A percentile compares a stretch with the other conserved stretches of the same genome.
Conservation (phyloP, 108 stramenopile species). For the Discostella stelligeroides region DNA sequence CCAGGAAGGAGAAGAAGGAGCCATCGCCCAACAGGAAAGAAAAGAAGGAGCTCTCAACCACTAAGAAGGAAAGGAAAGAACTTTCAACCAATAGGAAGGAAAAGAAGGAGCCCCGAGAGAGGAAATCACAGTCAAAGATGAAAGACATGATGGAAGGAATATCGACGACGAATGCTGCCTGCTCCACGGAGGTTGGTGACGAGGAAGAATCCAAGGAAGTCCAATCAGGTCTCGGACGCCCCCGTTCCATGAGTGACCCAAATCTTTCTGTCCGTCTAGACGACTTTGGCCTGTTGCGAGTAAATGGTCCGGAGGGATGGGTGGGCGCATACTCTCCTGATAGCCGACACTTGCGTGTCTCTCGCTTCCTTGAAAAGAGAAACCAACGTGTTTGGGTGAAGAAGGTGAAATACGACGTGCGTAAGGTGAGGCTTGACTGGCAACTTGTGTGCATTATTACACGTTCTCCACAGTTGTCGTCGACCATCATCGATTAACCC, state of each 20-base stretch:
- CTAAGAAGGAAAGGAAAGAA: constrained; percentile 42
- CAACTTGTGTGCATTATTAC: no score
- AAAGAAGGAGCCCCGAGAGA: constrained; percentile 54
- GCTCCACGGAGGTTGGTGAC: constrained; percentile 18
- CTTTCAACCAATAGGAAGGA: constrained; percentile 51
- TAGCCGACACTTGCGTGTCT: constrained; percentile 84
- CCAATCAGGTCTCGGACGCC: constrained; percentile 74
- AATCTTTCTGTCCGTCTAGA: constrained; percentile 63
- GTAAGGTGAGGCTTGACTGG: constrained; percentile 55
- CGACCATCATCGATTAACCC: no score
- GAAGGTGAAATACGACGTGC: constrained; percentile 97
- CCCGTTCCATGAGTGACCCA: constrained; percentile 85
- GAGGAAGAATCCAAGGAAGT: constrained; percentile 57
- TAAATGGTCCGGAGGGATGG: constrained; percentile 87
- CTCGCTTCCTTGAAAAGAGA: constrained; percentile 92
- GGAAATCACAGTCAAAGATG: constrained; percentile 40
- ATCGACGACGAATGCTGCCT: constrained; percentile 31
- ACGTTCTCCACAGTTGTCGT: no score
- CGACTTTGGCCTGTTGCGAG: constrained; percentile 69
- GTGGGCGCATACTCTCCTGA: constrained; percentile 98
- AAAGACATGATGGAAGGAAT: constrained; percentile 52
- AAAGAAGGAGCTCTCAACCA: constrained; percentile 26
- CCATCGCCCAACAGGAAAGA: constrained; percentile 6
- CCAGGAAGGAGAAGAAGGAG: constrained; percentile 60
- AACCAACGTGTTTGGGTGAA: constrained; percentile 96